These are phyloP conservation scores for Trichoderma aggressivum DNA, from an alignment of 2,329 filamentous ascomycete genomes.

Conservation along the genomic window DNA sequence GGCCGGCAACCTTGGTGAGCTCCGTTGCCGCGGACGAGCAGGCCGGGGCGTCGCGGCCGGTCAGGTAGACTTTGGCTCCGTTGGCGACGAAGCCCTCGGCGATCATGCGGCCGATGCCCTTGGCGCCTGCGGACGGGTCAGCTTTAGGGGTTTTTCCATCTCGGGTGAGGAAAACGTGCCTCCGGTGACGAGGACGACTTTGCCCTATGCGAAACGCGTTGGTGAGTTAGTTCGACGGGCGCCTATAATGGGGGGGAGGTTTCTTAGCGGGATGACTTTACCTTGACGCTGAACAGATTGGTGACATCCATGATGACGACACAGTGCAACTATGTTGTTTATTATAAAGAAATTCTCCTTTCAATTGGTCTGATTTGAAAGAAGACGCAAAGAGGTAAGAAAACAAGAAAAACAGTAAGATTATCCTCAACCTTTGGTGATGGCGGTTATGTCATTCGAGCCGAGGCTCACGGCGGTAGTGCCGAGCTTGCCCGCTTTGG, in stretches of 20 bases:
- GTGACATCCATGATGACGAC: neutral
- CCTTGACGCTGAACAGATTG: constrained; percentile 8
- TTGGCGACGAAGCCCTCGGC: constrained; percentile 62
- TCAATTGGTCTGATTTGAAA: neutral
- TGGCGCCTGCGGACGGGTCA: constrained; percentile 38
- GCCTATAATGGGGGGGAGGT: too few species aligned
- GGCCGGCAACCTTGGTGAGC: constrained; percentile 45
- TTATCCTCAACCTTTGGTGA: neutral
- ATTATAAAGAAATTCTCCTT: neutral
- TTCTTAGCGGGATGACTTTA: neutral
- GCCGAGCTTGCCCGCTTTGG: neutral
- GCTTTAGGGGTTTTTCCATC: neutral
- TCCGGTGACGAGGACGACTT: constrained; percentile 57
- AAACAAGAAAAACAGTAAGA: neutral
- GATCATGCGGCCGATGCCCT: constrained; percentile 67
- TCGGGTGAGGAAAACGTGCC: constrained; percentile 26
- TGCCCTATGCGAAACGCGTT: constrained; percentile 39
- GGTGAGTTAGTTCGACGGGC: neutral
- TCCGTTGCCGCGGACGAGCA: constrained; percentile 55
- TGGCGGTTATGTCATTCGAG: neutral
- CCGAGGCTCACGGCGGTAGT: neutral
- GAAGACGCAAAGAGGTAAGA: neutral
- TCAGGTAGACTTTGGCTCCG: constrained; percentile 63
- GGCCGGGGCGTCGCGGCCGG: constrained; percentile 58
- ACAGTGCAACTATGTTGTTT: neutral